phyloP scores from a whole-genome alignment of 2,329 filamentous ascomycete species.

The Penicillium sp. region DNA sequence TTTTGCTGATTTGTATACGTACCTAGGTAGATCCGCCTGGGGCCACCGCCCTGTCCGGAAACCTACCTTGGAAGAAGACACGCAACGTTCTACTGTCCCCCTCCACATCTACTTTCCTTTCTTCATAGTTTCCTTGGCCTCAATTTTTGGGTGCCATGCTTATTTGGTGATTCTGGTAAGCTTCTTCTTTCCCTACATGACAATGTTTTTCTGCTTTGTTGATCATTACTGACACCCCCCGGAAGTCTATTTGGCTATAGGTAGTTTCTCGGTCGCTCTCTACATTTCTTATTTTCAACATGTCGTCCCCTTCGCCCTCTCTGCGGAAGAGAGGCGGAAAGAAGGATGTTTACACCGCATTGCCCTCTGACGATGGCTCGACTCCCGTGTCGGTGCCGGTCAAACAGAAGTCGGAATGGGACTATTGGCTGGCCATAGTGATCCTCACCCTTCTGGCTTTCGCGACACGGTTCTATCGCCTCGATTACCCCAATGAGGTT shows the following conservation, averaged over 20 bases:
- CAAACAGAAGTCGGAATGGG: constrained; percentile 60
- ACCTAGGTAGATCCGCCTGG: constrained; percentile 6
- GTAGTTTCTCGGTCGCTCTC: constrained; percentile 30
- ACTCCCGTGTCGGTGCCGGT: constrained; percentile 18
- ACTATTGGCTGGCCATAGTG: constrained; percentile 75
- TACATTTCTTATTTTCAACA: constrained; percentile 26
- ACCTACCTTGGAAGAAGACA: constrained; percentile 24
- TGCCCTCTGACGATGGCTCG: constrained; percentile 24
- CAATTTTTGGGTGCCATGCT: constrained; percentile 21
- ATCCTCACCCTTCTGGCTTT: constrained; percentile 83
- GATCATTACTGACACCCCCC: constrained; percentile 11
- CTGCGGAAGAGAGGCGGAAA: constrained; percentile 44
- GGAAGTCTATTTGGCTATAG: constrained; percentile 29
- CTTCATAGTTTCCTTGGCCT: constrained; percentile 11
- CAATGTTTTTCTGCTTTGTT: not conserved
- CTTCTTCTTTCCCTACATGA: not conserved
- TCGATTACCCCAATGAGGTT: constrained; percentile 91
- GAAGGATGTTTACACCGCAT: constrained; percentile 30
- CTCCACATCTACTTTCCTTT: constrained; percentile 13
- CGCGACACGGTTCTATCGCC: constrained; percentile 90
- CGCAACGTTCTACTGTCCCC: constrained; percentile 15
- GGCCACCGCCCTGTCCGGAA: constrained; percentile 20
- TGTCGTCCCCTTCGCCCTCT: constrained; percentile 38
- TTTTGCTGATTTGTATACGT: constrained; percentile 6
- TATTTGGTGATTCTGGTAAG: constrained; percentile 26